Base-by-base conservation (phyloP, 106 monocot genomes). In the Ottelia alismoides region DNA sequence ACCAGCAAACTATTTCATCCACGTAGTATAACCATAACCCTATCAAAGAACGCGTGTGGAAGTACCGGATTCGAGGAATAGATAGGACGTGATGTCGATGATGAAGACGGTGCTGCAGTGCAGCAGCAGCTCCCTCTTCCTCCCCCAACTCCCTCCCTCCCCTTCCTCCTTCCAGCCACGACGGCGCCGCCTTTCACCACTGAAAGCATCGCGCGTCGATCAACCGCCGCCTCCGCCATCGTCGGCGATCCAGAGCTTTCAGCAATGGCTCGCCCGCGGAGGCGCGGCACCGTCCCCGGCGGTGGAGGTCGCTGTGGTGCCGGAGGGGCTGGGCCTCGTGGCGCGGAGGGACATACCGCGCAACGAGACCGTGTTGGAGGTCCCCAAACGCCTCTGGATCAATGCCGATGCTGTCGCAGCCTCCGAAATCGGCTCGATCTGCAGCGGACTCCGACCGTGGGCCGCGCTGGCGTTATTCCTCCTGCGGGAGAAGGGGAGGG, bases 321-420 rank as follows among this genome's bases (percentile, higher is more conserved):
- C 65, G 22, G 80, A 94, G 53, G 88, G 88, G 0, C 55, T 94
- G 21, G 88, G 93, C 0, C 76, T 94, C 10, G 67, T 94, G 25
- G 81, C 93, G 7, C 66, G 62, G 68, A 55, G 65, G 53, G 78
- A 88, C 61, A 47, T 94, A 16, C 21, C 70, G 20, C 55, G 67
- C 22, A 78, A 75, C 25, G 84, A 94, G 62, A 62, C 69, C 17
- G 75, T 88, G n/a, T 21, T 78, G 58, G 84, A 88, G 78, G 59
- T 88, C 20, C 88, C 84, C 9, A 74, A 88, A 72, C 30, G 65
- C 24, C 67, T 88, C 17, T 94, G 93, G 88, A 84, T 94, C 44
- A 66, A 72, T 56, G 4, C 75, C 14, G 84, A 88, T 30, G 55
- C 73, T 17, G 83, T 84, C 18, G 75, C 47, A 10, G 62, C 77